phyloP scores from a whole-genome alignment of 2,329 filamentous ascomycete genomes.

The Neospermospora avenae region DNA sequence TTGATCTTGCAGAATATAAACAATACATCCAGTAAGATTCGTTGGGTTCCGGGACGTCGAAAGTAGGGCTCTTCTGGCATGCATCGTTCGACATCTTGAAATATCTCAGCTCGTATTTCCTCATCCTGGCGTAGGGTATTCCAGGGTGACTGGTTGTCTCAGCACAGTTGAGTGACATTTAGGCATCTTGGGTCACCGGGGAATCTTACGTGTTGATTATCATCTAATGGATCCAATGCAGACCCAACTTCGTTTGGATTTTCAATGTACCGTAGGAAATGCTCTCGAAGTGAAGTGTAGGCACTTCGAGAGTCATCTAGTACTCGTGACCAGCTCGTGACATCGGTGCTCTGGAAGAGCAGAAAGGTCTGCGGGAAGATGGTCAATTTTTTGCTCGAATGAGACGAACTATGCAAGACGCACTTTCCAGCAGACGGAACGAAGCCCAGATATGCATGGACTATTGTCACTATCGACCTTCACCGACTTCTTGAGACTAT shows the following conservation, averaged over 20 bases:
- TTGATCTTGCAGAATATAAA: slow-evolving; percentile 96
- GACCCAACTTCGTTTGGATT: slow-evolving; percentile 78
- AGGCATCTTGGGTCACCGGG: slow-evolving; percentile 12
- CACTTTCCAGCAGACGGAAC: slow-evolving; percentile 93
- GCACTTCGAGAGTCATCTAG: slow-evolving; percentile 66
- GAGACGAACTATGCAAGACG: slow-evolving; percentile 8
- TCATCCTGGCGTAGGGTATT: slow-evolving; percentile 83
- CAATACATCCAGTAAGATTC: slow-evolving; percentile 79
- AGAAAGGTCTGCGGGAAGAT: slow-evolving; percentile 63
- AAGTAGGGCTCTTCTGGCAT: slow-evolving; percentile 92
- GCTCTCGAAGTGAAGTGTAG: slow-evolving; percentile 69
- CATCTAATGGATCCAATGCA: slow-evolving; percentile 77
- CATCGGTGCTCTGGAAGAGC: slow-evolving; percentile 66
- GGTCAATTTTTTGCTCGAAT: background rate
- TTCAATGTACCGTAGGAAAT: slow-evolving; percentile 78
- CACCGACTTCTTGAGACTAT: slow-evolving; percentile 63
- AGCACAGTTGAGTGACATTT: slow-evolving; percentile 32
- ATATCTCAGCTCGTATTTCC: slow-evolving; percentile 78
- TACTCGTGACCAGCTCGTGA: slow-evolving; percentile 64
- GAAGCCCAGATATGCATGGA: slow-evolving; percentile 68
- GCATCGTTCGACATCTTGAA: slow-evolving; percentile 87
- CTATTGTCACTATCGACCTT: slow-evolving; percentile 55
- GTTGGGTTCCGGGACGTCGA: slow-evolving; percentile 73
- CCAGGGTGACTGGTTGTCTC: slow-evolving; percentile 77
- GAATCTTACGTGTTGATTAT: slow-evolving; percentile 59